Percentiles rank a stretch among this genome's conserved stretches.
Conservation (phyloP, 371 early-diverging fungal species). For the Mortierella sp. region DNA sequence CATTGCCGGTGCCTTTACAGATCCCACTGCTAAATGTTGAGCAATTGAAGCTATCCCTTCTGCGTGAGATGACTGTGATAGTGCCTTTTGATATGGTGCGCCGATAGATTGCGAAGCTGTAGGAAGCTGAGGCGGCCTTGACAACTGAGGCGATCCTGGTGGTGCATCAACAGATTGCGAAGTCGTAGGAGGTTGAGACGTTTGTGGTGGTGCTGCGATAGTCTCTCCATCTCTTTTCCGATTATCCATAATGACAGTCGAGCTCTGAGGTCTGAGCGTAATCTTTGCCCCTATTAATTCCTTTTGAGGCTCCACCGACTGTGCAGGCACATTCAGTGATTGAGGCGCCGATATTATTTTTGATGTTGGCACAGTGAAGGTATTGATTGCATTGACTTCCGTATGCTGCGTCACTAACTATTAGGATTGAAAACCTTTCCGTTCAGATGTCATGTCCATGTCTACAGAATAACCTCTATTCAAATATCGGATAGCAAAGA, state of each 20-base stretch:
- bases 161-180: too few species aligned
- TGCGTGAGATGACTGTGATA: not conserved
- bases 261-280: not conserved
- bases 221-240: not conserved
- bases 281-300: not conserved
- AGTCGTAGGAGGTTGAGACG: too few species aligned
- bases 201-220: not conserved
- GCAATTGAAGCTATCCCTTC: constrained; percentile 45
- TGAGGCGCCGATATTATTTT: not conserved
- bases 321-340: not conserved
- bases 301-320: not conserved
- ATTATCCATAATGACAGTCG: not conserved
- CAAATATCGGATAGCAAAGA: not conserved
- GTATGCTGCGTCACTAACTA: not conserved
- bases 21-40: constrained; percentile 35
- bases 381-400: not conserved
- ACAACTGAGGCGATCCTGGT: not conserved
- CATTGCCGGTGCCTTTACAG: constrained; percentile 6
- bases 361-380: not conserved
- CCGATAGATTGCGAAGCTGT: not conserved
- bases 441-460: not conserved
- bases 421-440: not conserved
- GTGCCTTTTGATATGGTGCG: not conserved
- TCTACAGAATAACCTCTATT: not conserved
- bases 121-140: not conserved